Conservation (phyloP, 2,329 filamentous ascomycete genomes). For the Cylindrodendrum hubeiense region DNA sequence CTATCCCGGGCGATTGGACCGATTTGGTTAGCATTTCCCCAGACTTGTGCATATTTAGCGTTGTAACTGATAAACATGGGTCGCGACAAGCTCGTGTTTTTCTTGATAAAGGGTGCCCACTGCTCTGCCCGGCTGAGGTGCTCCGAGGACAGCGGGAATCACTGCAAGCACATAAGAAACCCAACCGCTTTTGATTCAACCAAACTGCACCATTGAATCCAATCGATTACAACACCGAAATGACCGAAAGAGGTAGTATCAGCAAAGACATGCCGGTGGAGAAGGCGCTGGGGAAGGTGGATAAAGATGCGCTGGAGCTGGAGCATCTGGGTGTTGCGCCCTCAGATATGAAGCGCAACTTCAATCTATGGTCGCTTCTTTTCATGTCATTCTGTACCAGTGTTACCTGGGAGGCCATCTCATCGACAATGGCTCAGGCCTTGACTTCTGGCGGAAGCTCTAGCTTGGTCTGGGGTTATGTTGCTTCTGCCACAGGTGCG, state of each 20-base stretch:
- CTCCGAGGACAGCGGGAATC: too few relatives aligned
- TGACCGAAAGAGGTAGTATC: neutral
- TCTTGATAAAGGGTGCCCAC: neutral
- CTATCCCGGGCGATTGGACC: neutral
- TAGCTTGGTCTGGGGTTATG: constrained; percentile 19
- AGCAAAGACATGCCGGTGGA: neutral
- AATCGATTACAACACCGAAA: neutral
- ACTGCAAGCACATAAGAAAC: too few relatives aligned
- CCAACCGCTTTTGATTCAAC: neutral
- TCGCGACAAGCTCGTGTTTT: neutral
- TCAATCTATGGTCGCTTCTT: constrained; percentile 21
- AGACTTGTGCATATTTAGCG: neutral
- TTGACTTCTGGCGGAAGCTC: constrained; percentile 16
- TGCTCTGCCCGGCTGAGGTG: neutral
- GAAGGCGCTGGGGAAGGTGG: neutral
- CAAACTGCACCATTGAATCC: neutral
- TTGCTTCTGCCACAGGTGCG: neutral
- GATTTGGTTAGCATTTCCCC: constrained; percentile 1
- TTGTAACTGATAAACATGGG: neutral
- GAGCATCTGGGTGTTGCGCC: constrained; percentile 11
- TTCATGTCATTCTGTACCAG: constrained; percentile 26
- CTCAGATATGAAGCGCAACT: constrained; percentile 18
- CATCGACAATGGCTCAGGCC: constrained; percentile 15
- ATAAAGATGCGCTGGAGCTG: constrained; percentile 10
- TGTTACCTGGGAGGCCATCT: constrained; percentile 22